Conservation (phyloP, 169 alveolate genomes). For the Cryptosporidium bovis region DNA sequence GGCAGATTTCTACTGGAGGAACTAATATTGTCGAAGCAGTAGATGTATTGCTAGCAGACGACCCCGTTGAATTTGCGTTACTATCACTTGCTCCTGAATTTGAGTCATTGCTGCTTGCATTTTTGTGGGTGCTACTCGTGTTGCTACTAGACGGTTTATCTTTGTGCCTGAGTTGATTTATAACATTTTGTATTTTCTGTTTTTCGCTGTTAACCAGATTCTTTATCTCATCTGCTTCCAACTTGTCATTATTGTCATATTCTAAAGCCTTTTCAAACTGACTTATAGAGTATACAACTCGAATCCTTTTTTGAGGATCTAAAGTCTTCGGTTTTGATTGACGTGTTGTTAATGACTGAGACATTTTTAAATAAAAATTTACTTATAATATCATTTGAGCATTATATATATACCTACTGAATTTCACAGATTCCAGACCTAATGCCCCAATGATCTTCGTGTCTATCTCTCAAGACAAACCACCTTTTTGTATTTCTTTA, state of each 20-base stretch:
- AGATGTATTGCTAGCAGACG: background rate
- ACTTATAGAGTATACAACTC: conserved; percentile 34
- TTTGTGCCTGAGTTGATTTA: conserved; percentile 11
- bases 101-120: conserved; percentile 6
- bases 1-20: conserved; percentile 73
- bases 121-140: conserved; percentile 1
- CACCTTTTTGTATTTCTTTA: no score
- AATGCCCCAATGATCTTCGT: no score
- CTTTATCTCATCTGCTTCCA: conserved; percentile 37
- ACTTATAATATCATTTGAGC: no score
- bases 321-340: conserved; percentile 46
- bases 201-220: conserved; percentile 34
- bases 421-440: no score
- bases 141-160: conserved; percentile 4
- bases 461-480: no score
- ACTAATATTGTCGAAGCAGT: conserved; percentile 43
- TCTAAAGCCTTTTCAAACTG: conserved; percentile 58
- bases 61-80: background rate
- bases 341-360: conserved; percentile 44
- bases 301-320: conserved; percentile 65
- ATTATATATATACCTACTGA: no score
- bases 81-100: background rate
- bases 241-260: conserved; percentile 20
- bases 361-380: conserved; percentile 14
- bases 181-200: conserved; percentile 31